Base-by-base conservation (phyloP, 352 stramenopile species). In the Phytophthora quininea region DNA sequence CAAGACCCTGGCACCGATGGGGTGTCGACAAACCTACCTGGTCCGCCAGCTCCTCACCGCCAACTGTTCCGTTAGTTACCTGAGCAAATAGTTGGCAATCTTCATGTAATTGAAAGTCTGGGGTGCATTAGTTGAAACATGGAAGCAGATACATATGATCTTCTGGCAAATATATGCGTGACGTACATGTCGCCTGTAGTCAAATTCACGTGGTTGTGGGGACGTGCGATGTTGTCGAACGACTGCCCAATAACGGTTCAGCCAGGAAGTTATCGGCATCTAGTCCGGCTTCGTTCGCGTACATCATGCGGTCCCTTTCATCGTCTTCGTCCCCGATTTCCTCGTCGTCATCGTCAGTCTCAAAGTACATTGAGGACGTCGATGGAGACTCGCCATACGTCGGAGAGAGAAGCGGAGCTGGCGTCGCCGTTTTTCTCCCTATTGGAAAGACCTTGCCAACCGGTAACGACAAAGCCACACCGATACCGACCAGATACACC, bases 331-430 rank as follows among this genome's bases (percentile, higher is more conserved):
- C 52, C 37, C 30, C 11, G n/a, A 66, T 89, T 46, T 76, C 64
- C 0, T 82, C 71, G 15, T 88, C 68, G 19, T 78, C 73, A 29
- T 79, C 69, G 45, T 90, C 81, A 1, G 82, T 84, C 54, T 84
- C 72, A 53, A 82, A 77, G 64, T 74, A 71, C 74, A 74, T 87
- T 27, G 73, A 85, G 0, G 67, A 78, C 32, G 69, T 24, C 46
- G 49, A 80, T 12, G 62, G 76, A n/a, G 56, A 68, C 42, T 68
- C 64, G 2, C 58, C 87, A 62, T 81, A 84, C 51, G 67, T 77
- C 14, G 73, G 76, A 7, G 76, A 79, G 47, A 81, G 65, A n/a
- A 84, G 71, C 24, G 64, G 75, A 51, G 74, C 61, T 11, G 67
- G 43, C 19, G 15, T 27, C 19, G 57, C 57, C 5, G 62, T 42